Evolutionary conservation across 2,329 filamentous ascomycete species (phyloP).

Genomic region (Colletotrichum brevisporum): DNA sequence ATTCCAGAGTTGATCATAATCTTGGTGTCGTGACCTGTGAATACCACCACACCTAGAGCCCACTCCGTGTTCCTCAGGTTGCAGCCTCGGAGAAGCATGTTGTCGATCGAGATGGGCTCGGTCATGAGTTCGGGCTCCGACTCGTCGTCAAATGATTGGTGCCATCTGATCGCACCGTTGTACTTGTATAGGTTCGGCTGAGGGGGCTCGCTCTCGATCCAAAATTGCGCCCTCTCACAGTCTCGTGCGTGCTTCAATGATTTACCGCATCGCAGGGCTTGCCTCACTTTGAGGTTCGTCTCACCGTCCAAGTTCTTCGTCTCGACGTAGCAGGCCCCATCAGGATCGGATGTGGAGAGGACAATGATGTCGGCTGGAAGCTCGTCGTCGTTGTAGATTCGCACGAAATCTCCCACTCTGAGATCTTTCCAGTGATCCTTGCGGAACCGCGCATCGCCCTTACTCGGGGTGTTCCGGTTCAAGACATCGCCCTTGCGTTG

Average conservation of each 20-base stretch:
- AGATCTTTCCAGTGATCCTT: slow-evolving; percentile 96
- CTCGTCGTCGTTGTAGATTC: slow-evolving; percentile 96
- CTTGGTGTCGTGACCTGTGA: slow-evolving; percentile 96
- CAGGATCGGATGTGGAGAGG: slow-evolving; percentile 90
- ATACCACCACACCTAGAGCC: slow-evolving; percentile 92
- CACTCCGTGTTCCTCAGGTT: slow-evolving; percentile 96
- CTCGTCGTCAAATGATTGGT: slow-evolving; percentile 77
- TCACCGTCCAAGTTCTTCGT: slow-evolving; percentile 99
- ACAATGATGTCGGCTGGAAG: slow-evolving; percentile 95
- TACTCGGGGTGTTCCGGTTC: slow-evolving; percentile 75
- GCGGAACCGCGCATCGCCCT: slow-evolving; percentile 87
- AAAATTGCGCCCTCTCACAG: slow-evolving; percentile 90
- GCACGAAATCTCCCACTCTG: slow-evolving; percentile 95
- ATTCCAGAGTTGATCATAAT: slow-evolving; percentile 99
- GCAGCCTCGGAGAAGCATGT: slow-evolving; percentile 92
- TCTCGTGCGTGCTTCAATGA: slow-evolving; percentile 89
- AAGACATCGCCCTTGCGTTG: slow-evolving; percentile 73
- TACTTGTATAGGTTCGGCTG: slow-evolving; percentile 97
- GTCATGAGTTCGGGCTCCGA: slow-evolving; percentile 82
- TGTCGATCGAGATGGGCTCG: slow-evolving; percentile 95
- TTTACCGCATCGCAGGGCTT: slow-evolving; percentile 88
- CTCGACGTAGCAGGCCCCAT: slow-evolving; percentile 96
- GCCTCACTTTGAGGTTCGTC: slow-evolving; percentile 96
- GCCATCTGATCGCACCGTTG: slow-evolving; percentile 90
- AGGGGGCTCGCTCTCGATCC: slow-evolving; percentile 89